Base-by-base conservation (phyloP, 768 basidiomycete species). In the Boletus sp. region DNA sequence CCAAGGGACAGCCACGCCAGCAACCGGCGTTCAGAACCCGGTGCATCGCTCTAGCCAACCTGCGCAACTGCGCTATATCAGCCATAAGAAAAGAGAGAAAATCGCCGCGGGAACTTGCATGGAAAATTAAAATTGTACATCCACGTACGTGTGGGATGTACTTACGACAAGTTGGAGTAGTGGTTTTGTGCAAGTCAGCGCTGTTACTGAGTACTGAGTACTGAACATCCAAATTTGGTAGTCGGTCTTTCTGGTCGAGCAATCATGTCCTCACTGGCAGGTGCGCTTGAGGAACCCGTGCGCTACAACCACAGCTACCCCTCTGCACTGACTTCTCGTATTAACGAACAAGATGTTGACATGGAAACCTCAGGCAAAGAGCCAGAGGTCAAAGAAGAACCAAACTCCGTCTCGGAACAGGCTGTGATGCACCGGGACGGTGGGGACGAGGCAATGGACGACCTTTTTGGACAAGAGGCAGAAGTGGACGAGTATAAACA, bases 401-500 rank as follows among this genome's bases (percentile, higher is more conserved):
- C 41, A 5, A 50, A 54, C 30, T n/a, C 47, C 21, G 38, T 42
- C 48, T n/a, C 27, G 2, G 61, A 21, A 38, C 56, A 72, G 34
- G 75, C 50, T 23, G 29, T 50, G 5, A 25, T 58, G 4, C 47
- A 53, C 33, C 49, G 14, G 29, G 59, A 57, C 17, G 59, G 50
- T 10, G 46, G 61, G 62, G 77, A 85, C 58, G 81, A 82, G 59
- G 81, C 80, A 55, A 87, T 90, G 84, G 81, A 82, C 57, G 89
- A 91, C 68, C 80, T 92, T 51, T 92, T 92, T 67, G 90, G 88
- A 33, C 83, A 87, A 57, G 88, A 89, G 50, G 78, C 81, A 41
- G 83, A 77, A 15, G 66, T 60, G 15, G 73, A 78, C 13, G 74
- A 65, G 30, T 47, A 53, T 34, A 62, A 63, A 53, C 64, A 77